Evolutionary conservation across 177 flowering plant genomes (phyloP), one percentile per base, ranked within the genome.

Genomic region (Vitis hybrid): DNA sequence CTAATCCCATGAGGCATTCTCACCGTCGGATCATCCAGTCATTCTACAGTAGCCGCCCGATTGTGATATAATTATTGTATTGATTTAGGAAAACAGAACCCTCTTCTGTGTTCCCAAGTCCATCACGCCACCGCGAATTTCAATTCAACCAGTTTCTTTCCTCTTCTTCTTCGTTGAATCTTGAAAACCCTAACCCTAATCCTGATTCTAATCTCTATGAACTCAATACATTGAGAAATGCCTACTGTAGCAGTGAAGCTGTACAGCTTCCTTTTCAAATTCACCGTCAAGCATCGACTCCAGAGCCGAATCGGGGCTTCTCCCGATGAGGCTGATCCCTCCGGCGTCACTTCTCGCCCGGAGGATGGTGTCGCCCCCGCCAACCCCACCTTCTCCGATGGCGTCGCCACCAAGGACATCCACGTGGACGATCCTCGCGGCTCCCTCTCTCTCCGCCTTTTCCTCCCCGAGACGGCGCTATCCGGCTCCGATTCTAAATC

Each of bases 211-310:
- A 40, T 40, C 46, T 40, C 46, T 40, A 40, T 40, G 46, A 40
- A 40, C 8, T 40, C 46, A 40, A 7, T 1, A 40, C 7, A 40
- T 40, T 40, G 48, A 59, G 78, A 80, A 76, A 94, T 95, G 99
- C 99, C 99, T 64, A 90, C 90, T 82, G 90, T 95, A 11, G 93
- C 89, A 60, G 99, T 93, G 66, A 95, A 93, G 78, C 78, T 95
- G n/a, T 89, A 95, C 84, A 93, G 99, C 80, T 93, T 93, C 0
- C 86, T 90, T 82, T 95, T 93, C 92, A 95, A 93, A 77, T 86
- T 91, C 69, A 81, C 87, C 19, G 76, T 90, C 21, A 95, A 91
- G 79, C 96, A 90, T 73, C 85, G 92, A 7, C 78, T 95, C 67
- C 94, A 90, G 84, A 85, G 70, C 71, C 91, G 88, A 70, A 75